Evolutionary conservation across 192 early-diverging fungal genomes (phyloP).

Genomic region (Coemansia sp.): DNA sequence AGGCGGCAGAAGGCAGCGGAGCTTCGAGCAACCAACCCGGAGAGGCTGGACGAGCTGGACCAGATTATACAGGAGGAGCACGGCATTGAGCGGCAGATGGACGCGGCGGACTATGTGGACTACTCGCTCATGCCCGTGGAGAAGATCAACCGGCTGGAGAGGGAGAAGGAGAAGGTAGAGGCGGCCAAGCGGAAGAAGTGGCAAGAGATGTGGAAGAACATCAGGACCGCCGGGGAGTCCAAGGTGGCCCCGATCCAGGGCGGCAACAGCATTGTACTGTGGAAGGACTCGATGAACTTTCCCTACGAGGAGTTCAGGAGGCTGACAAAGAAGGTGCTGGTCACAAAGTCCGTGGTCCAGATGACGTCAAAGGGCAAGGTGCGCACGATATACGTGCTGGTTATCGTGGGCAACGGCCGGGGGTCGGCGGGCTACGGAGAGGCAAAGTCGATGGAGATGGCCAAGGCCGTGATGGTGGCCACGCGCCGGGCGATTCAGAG

Average conservation of each 20-base stretch:
- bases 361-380: slow-evolving; percentile 77
- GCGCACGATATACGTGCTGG: slow-evolving; percentile 79
- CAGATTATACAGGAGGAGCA: slow-evolving; percentile 23
- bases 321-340: slow-evolving; percentile 64
- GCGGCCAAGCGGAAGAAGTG: too few species aligned
- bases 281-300: slow-evolving; percentile 51
- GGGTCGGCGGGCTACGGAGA: slow-evolving; percentile 92
- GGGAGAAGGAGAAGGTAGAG: too few species aligned
- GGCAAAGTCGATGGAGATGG: slow-evolving; percentile 74
- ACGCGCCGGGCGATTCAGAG: slow-evolving; percentile 82
- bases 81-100: slow-evolving; percentile 15
- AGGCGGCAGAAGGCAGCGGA: slow-evolving; percentile 36
- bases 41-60: slow-evolving; percentile 6
- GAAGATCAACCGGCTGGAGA: too few species aligned
- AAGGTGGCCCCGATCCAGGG: slow-evolving; percentile 1
- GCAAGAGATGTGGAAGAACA: too few species aligned
- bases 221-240: too few species aligned
- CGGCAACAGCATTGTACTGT: slow-evolving; percentile 29
- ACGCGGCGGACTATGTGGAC: too few species aligned
- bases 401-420: slow-evolving; percentile 91
- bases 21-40: slow-evolving; percentile 5
- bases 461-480: slow-evolving; percentile 80
- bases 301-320: slow-evolving; percentile 49
- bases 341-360: slow-evolving; percentile 70
- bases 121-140: too few species aligned